Conservation (phyloP, 2,329 filamentous ascomycete species). For the Ceratocystis papillata region DNA sequence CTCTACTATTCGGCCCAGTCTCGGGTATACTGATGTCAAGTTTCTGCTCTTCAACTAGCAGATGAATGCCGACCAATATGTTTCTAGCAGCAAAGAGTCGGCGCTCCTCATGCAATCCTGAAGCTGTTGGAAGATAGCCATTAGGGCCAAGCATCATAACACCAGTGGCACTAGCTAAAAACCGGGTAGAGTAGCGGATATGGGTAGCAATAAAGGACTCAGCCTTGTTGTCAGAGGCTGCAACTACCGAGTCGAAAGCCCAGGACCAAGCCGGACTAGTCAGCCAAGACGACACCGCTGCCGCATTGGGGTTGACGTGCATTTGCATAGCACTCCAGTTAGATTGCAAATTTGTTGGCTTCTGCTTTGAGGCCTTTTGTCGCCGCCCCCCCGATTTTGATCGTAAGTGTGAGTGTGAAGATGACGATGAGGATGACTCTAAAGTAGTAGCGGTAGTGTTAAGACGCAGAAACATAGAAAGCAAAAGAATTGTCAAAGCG, state of each 20-base stretch:
- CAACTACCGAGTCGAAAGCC: conserved; percentile 48
- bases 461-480: conserved; percentile 53
- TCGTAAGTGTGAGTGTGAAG: background rate
- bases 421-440: conserved; percentile 27
- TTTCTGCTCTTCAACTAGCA: conserved; percentile 83
- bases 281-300: conserved; percentile 47
- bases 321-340: conserved; percentile 42
- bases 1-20: conserved; percentile 36
- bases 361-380: conserved; percentile 29
- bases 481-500: conserved; percentile 51
- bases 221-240: conserved; percentile 26
- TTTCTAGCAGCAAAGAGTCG: conserved; percentile 53
- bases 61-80: conserved; percentile 65
- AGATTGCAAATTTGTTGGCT: background rate
- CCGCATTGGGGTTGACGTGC: conserved; percentile 39
- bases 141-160: conserved; percentile 40
- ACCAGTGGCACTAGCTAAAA: conserved; percentile 50
- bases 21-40: conserved; percentile 51
- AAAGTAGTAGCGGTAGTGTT: conserved; percentile 28
- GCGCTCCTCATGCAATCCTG: conserved; percentile 42
- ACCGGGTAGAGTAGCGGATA: conserved; percentile 53
- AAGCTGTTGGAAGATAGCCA: conserved; percentile 56
- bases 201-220: conserved; percentile 40
- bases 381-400: conserved; percentile 28
- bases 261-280: conserved; percentile 59